Evolutionary conservation across 192 early-diverging fungal genomes (phyloP).

Genomic region (Backusella morwellensis): DNA sequence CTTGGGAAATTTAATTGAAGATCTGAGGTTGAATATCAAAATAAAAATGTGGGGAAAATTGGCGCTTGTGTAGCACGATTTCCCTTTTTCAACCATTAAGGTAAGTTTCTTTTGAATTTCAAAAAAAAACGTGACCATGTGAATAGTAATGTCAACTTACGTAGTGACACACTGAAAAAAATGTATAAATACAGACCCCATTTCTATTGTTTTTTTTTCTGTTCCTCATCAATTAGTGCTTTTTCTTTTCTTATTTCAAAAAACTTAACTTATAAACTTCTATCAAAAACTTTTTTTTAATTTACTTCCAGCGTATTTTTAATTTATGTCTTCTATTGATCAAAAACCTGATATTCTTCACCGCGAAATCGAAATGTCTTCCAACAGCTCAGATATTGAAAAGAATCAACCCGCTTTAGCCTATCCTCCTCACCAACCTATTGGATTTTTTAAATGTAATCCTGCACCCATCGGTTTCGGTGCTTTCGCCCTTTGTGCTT

Average conservation of each 20-base stretch:
- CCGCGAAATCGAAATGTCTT: slow-evolving; percentile 3
- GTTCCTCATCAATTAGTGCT: background rate
- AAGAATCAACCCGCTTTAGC: background rate
- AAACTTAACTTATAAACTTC: background rate
- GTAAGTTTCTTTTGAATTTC: background rate
- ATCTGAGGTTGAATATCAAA: background rate
- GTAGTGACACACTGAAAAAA: background rate
- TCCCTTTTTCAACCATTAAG: background rate
- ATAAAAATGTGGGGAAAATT: background rate
- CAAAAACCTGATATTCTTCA: background rate
- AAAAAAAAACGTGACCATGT: slow-evolving; percentile 7
- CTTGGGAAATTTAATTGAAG: background rate
- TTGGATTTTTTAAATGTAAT: background rate
- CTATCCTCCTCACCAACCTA: background rate
- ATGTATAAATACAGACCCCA: background rate
- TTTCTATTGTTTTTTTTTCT: slow-evolving; percentile 4
- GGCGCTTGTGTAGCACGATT: background rate
- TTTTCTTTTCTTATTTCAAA: background rate
- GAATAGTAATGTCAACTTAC: background rate
- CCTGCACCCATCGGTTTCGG: slow-evolving; percentile 21
- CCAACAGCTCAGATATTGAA: background rate
- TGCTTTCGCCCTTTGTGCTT: slow-evolving; percentile 21
- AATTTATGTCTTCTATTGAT: background rate
- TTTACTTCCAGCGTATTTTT: background rate
- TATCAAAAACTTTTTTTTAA: background rate